Evolutionary conservation across 106 monocot species (phyloP), one percentile per base, ranked within the genome.

Genomic region (Allium fistulosum): DNA sequence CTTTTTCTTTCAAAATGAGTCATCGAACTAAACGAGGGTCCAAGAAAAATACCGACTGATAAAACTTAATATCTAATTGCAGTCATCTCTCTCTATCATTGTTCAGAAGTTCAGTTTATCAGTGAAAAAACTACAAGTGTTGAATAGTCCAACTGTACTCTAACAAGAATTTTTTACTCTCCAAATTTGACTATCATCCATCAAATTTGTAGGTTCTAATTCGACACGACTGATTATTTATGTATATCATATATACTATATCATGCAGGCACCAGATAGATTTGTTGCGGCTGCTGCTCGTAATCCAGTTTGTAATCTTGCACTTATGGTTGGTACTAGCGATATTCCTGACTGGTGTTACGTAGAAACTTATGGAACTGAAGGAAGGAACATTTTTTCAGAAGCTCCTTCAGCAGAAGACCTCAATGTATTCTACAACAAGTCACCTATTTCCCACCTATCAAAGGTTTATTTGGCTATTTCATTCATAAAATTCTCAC

Each of bases 271-370:
- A 66, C 89, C 92, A 26, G 77, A 90, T 58, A 89, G 75, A 62
- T 99, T 99, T 81, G 71, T 61, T 55, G 92, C 64, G 11, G 97
- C 92, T 62, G 92, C 87, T 71, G 83, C 80, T 15, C 80, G 97
- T 73, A 99, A 99, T 80, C 97, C 97, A 71, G 92, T 99, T 8
- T 99, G 97, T 68, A 99, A 99, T 49, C 68, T 99, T 61, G 78
- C 92, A 15, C 52, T 90, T 52, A 99, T 99, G 97, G 87, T 99
- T 64, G 92, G 97, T 65, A 99, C 90, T 17, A 80, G 77, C 2
- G 97, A 99, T 76, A 99, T 99, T 12, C 97, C 97, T 71, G 97
- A 99, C 59, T 99, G 97, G 97, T 89, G 88, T 64, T 99, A 83
- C 78, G 71, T 92, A 9, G 92, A 92, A 70, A 50, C 90, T 53